Evolutionary conservation across 2,329 filamentous ascomycete species (phyloP).

Genomic region (Aspergillus latus): DNA sequence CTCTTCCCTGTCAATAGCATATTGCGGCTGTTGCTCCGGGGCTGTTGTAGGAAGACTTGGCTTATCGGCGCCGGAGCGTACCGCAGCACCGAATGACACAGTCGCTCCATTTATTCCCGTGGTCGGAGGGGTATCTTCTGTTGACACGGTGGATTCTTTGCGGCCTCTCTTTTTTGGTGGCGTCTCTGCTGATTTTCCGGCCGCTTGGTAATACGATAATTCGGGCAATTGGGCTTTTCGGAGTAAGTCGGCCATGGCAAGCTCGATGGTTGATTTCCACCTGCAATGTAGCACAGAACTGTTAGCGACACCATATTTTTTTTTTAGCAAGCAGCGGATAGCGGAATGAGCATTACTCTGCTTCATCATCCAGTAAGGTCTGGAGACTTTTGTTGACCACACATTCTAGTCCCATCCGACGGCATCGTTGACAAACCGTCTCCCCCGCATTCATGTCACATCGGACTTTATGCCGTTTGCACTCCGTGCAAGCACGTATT

Average conservation of each 20-base stretch:
- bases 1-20: conserved; percentile 39
- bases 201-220: conserved; percentile 39
- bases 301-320: conserved; percentile 14
- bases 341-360: conserved; percentile 37
- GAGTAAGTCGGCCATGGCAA: conserved; percentile 40
- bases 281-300: conserved; percentile 20
- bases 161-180: conserved; percentile 32
- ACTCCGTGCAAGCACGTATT: conserved; percentile 54
- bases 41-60: conserved; percentile 25
- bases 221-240: conserved; percentile 39
- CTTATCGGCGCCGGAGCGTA: conserved; percentile 14
- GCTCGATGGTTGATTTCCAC: conserved; percentile 41
- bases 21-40: conserved; percentile 32
- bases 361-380: conserved; percentile 51
- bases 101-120: conserved; percentile 21
- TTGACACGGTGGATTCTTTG: conserved; percentile 36
- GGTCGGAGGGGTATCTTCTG: conserved; percentile 27
- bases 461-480: conserved; percentile 56
- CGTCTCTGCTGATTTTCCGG: conserved; percentile 30
- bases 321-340: neutral
- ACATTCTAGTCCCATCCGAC: conserved; percentile 51
- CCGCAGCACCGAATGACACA: conserved; percentile 17
- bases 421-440: conserved; percentile 52
- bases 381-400: conserved; percentile 54
- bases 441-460: conserved; percentile 54